Evolutionary conservation across 176 grass and related monocot species (phyloP).

Genomic region (Bonia amplexicaulis): DNA sequence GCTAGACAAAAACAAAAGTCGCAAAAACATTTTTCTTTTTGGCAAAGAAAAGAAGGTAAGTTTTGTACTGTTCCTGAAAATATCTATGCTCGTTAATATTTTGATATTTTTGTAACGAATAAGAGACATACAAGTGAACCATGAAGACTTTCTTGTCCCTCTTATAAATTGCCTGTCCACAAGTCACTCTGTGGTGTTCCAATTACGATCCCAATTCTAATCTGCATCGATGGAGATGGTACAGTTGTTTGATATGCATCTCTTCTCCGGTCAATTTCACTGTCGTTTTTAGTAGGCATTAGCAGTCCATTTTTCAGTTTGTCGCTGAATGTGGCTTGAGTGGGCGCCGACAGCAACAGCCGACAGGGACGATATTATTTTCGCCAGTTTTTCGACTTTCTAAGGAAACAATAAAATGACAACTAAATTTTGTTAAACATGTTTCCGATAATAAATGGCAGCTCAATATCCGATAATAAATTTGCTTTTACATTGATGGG

Average conservation of each 20-base stretch:
- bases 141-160: not conserved
- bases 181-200: not conserved
- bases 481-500: not conserved
- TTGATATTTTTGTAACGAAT: not conserved
- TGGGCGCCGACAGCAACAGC: not conserved
- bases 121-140: not conserved
- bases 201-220: not conserved
- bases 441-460: not conserved
- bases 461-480: not conserved
- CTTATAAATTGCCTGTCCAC: not conserved
- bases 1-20: not conserved
- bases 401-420: not conserved
- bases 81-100: not conserved
- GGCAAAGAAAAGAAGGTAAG: not conserved
- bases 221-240: not conserved
- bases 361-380: not conserved
- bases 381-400: not conserved
- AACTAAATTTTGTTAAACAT: not conserved
- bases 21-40: not conserved
- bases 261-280: not conserved
- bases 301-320: not conserved
- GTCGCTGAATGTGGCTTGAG: not conserved
- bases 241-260: not conserved
- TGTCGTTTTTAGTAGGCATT: not conserved
- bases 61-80: conserved; percentile 4